Conservation (phyloP, 192 early-diverging fungal genomes). For the Coemansia sp. region DNA sequence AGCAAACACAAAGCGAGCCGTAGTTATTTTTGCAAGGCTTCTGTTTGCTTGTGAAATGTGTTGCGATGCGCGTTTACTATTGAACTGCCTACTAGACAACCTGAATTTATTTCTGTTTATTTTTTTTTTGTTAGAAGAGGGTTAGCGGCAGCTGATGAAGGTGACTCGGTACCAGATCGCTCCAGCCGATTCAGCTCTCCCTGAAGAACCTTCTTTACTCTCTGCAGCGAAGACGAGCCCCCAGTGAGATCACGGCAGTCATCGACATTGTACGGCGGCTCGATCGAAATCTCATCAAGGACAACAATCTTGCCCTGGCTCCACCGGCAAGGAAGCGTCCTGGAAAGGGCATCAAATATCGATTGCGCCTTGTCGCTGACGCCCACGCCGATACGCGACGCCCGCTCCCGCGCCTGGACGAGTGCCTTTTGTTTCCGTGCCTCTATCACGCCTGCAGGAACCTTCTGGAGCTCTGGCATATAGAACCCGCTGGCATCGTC, state of each 20-base stretch:
- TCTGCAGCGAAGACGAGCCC: slow-evolving; percentile 59
- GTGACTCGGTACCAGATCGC: neutral
- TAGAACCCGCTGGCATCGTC: neutral
- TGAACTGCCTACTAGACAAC: too few species aligned
- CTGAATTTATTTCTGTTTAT: too few species aligned
- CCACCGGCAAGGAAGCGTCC: slow-evolving; percentile 84
- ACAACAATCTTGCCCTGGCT: slow-evolving; percentile 70
- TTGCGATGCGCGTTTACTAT: too few species aligned
- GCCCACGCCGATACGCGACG: slow-evolving; percentile 68
- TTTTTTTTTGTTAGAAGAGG: too few species aligned
- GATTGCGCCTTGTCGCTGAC: slow-evolving; percentile 72
- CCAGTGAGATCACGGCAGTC: slow-evolving; percentile 59
- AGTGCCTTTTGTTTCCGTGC: slow-evolving; percentile 39
- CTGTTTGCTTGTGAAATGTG: too few species aligned
- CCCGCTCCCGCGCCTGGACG: slow-evolving; percentile 37
- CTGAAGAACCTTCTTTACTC: slow-evolving; percentile 72
- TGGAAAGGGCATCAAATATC: slow-evolving; percentile 78
- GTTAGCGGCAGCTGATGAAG: neutral
- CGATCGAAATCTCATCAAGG: slow-evolving; percentile 75
- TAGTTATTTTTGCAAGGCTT: too few species aligned
- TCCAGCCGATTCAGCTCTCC: slow-evolving; percentile 43
- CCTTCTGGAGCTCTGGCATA: slow-evolving; percentile 2
- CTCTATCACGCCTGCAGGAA: slow-evolving; percentile 17
- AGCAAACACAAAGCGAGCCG: too few species aligned
- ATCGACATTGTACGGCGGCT: slow-evolving; percentile 70